Conservation (phyloP, 2,329 filamentous ascomycete genomes). For the Sarocladiaceae sp. region DNA sequence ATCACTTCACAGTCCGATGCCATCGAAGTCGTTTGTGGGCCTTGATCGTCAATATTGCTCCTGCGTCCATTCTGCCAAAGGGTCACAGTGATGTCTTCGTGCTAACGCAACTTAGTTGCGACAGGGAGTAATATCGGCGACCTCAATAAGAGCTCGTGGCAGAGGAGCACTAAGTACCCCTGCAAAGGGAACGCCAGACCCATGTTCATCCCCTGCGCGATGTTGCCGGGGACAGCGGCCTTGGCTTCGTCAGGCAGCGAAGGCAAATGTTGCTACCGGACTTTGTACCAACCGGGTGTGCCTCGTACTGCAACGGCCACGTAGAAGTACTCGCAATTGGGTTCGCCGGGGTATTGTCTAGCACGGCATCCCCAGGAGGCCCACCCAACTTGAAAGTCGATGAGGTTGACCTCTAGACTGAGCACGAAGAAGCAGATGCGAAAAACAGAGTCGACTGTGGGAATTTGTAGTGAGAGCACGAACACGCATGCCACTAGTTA, state of each 20-base stretch:
- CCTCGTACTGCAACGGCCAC: not conserved
- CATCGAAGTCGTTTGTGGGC: not conserved
- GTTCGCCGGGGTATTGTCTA: not conserved
- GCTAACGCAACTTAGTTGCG: not conserved
- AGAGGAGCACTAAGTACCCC: too few relatives aligned
- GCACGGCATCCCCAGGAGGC: not conserved
- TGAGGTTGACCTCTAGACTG: not conserved
- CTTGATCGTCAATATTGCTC: not conserved
- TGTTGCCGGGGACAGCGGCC: not conserved
- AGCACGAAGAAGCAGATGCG: not conserved
- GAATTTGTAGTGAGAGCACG: not conserved
- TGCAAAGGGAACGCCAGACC: not conserved
- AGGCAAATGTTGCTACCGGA: not conserved
- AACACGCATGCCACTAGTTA: not conserved
- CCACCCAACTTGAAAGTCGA: not conserved
- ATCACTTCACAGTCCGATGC: not conserved
- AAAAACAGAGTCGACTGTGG: constrained; percentile 1
- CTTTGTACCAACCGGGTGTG: not conserved
- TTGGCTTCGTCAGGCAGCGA: constrained; percentile 1
- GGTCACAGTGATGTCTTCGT: not conserved
- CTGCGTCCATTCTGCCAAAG: not conserved
- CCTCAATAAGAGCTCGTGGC: not conserved
- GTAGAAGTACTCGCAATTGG: not conserved
- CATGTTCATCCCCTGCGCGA: not conserved
- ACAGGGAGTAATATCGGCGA: constrained; percentile 6